phyloP scores from a whole-genome alignment of 176 grass and related monocot genomes.

The Rhynchospora tenuis region DNA sequence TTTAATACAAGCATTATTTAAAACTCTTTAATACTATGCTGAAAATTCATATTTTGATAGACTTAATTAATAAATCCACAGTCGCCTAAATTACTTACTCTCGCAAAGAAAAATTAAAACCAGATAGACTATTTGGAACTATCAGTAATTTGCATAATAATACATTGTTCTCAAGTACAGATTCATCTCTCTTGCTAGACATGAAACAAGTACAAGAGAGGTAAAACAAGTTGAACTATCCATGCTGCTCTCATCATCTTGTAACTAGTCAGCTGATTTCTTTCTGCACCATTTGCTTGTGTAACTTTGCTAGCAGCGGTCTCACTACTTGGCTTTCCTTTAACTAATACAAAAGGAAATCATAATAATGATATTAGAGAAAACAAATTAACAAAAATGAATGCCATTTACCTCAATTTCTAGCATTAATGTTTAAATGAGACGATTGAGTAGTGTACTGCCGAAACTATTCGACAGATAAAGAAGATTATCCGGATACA shows the following conservation, averaged over 20 bases:
- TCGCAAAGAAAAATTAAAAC: background rate
- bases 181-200: background rate
- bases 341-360: conserved; percentile 8
- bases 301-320: background rate
- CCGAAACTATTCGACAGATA: no score
- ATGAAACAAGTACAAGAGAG: conserved; percentile 5
- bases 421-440: background rate
- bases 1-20: background rate
- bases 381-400: background rate
- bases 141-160: background rate
- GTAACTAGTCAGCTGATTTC: background rate
- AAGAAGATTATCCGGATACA: no score
- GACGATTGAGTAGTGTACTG: background rate
- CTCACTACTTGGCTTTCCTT: background rate
- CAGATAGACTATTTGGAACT: background rate
- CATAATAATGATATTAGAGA: background rate
- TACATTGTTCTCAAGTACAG: background rate
- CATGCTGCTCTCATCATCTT: conserved; percentile 10
- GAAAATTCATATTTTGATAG: background rate
- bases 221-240: background rate
- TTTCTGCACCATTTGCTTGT: conserved; percentile 22
- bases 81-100: background rate
- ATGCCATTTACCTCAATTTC: background rate
- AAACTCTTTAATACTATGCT: background rate
- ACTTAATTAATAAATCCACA: background rate